These are phyloP conservation scores for Penicillium sp. DNA, from an alignment of 2,329 filamentous ascomycete species.

Conservation along the genomic window DNA sequence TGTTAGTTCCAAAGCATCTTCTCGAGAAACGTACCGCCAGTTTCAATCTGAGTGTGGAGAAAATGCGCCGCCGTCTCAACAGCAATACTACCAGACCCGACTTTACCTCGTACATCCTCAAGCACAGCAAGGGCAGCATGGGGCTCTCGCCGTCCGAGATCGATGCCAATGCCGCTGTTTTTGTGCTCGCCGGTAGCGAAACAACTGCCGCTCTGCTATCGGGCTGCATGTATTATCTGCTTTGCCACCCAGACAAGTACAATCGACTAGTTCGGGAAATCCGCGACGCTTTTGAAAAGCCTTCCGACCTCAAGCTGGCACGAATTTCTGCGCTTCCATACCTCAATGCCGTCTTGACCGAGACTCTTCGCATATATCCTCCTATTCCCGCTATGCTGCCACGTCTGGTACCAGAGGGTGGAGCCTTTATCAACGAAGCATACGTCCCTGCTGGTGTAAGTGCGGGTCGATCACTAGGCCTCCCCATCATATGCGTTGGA, in stretches of 20 bases:
- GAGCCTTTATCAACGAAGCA: slow-evolving; percentile 25
- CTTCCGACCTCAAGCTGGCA: slow-evolving; percentile 20
- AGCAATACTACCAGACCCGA: slow-evolving; percentile 19
- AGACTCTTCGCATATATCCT: slow-evolving; percentile 29
- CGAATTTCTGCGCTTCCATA: slow-evolving; percentile 19
- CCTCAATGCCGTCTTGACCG: slow-evolving; percentile 28
- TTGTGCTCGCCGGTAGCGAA: slow-evolving; percentile 27
- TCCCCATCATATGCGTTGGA: not conserved
- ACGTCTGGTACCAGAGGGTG: slow-evolving; percentile 29
- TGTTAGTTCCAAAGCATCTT: slow-evolving; percentile 20
- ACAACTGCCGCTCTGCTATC: slow-evolving; percentile 24
- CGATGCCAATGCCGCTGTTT: slow-evolving; percentile 24
- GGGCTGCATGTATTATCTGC: slow-evolving; percentile 26
- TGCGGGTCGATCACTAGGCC: not conserved
- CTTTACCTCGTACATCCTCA: slow-evolving; percentile 27
- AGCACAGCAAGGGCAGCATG: slow-evolving; percentile 16
- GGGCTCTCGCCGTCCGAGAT: slow-evolving; percentile 20
- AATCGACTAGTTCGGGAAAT: slow-evolving; percentile 26
- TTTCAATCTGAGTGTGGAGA: slow-evolving; percentile 23
- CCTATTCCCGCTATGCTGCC: slow-evolving; percentile 33
- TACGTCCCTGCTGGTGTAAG: slow-evolving; percentile 29
- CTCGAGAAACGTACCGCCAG: slow-evolving; percentile 13
- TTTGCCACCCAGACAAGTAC: slow-evolving; percentile 21
- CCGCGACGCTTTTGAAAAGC: slow-evolving; percentile 20
- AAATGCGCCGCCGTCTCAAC: slow-evolving; percentile 19